Percentiles rank a stretch among this genome's conserved stretches.
Conservation (phyloP, 2,329 filamentous ascomycete genomes). For the Huntiella abstrusa region DNA sequence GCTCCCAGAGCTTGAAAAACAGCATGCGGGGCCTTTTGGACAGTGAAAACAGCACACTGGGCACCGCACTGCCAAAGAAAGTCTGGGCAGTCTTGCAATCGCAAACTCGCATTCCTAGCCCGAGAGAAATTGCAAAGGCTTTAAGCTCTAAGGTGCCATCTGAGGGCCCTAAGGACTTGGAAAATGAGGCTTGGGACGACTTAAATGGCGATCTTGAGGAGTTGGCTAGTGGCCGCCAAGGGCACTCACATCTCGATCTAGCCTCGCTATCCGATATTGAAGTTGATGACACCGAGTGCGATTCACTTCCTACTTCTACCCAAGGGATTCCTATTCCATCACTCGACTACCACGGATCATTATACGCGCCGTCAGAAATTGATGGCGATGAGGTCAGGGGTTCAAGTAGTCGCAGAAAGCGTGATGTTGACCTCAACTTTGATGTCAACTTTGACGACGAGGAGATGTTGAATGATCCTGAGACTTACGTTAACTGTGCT, state of each 20-base stretch:
- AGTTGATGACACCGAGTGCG: constrained; percentile 4
- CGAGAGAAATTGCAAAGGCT: background rate
- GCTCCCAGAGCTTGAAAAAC: constrained; percentile 7
- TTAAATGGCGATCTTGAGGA: constrained; percentile 2
- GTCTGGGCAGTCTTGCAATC: constrained; percentile 10
- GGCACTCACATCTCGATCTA: background rate
- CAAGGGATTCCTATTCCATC: constrained; percentile 2
- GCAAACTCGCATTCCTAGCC: constrained; percentile 5
- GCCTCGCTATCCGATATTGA: constrained; percentile 9
- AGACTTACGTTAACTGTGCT: constrained; percentile 2
- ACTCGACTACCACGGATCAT: background rate
- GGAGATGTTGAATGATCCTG: background rate
- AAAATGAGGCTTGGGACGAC: constrained; percentile 5
- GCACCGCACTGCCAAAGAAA: constrained; percentile 3
- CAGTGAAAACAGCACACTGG: background rate
- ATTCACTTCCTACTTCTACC: background rate
- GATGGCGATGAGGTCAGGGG: constrained; percentile 2
- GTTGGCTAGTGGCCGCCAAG: background rate
- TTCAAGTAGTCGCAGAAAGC: constrained; percentile 1
- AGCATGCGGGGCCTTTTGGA: constrained; percentile 6
- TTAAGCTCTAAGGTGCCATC: background rate
- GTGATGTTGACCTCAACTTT: constrained; percentile 4
- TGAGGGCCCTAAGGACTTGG: background rate
- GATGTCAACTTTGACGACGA: constrained; percentile 8
- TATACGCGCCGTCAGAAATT: background rate